phyloP scores from a whole-genome alignment of 345 rosid species.

The Litchi chinensis region DNA sequence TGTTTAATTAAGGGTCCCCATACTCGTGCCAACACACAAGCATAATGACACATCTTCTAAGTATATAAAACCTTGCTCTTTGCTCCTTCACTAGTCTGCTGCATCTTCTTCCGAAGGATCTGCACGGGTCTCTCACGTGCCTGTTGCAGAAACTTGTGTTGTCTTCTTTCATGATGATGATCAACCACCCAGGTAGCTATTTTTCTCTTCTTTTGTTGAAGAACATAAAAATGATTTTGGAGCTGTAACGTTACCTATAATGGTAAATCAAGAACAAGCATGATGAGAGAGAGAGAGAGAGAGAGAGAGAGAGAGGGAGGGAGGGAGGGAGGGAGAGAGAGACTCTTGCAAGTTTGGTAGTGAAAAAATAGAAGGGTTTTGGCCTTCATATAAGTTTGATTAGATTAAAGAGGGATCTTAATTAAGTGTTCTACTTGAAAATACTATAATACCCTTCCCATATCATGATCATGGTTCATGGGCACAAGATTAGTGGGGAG shows the following conservation, averaged over 20 bases:
- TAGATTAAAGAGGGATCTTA: background rate
- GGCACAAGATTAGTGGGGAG: background rate
- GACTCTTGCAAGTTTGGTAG: constrained; percentile 19
- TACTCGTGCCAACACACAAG: constrained; percentile 65
- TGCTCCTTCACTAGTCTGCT: constrained; percentile 53
- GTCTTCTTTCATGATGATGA: constrained; percentile 26
- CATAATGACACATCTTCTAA: constrained; percentile 62
- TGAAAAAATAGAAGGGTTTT: constrained; percentile 19
- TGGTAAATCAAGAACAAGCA: background rate
- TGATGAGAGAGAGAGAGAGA: background rate
- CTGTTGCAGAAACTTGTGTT: constrained; percentile 28
- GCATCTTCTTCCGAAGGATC: constrained; percentile 47
- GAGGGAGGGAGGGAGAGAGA: constrained; percentile 19
- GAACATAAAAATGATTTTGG: background rate
- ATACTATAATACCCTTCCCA: constrained; percentile 18
- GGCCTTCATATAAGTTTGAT: constrained; percentile 38
- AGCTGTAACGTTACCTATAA: background rate
- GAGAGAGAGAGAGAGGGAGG: too few species aligned
- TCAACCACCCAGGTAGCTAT: background rate
- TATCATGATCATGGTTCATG: background rate
- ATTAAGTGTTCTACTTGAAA: background rate
- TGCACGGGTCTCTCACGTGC: constrained; percentile 41
- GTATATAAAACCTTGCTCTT: constrained; percentile 61
- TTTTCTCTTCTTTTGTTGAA: background rate
- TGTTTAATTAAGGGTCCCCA: constrained; percentile 24